Percentiles rank a stretch among this genome's conserved stretches.
These are phyloP conservation scores for Ophiocordyceps robertsii DNA, from an alignment of 2,329 filamentous ascomycete genomes.

Conservation along the genomic window DNA sequence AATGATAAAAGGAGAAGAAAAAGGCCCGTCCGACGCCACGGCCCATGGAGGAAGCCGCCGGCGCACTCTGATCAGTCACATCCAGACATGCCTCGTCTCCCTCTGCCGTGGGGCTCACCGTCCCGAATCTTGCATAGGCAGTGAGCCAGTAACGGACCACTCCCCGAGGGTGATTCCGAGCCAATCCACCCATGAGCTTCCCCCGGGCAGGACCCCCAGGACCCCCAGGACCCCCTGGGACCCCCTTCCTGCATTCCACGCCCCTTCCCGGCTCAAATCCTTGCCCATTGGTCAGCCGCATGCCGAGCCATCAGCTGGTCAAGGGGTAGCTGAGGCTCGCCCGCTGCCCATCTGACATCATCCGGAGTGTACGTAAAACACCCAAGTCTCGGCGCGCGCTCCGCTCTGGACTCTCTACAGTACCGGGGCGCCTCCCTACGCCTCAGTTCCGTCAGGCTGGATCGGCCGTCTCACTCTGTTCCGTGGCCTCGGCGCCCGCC, in stretches of 20 bases:
- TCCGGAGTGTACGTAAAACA: background rate
- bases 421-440: background rate
- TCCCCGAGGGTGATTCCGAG: too few relatives aligned
- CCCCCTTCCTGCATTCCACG: too few relatives aligned
- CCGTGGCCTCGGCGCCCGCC: background rate
- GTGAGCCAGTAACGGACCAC: background rate
- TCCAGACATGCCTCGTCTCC: background rate
- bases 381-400: background rate
- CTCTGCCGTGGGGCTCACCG: background rate
- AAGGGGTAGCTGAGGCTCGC: background rate
- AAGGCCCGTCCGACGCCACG: too few relatives aligned
- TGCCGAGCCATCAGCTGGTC: slow-evolving; percentile 2
- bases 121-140: background rate
- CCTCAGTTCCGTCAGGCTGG: background rate
- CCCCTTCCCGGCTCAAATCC: background rate
- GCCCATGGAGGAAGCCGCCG: background rate
- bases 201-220: too few relatives aligned
- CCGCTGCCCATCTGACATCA: background rate
- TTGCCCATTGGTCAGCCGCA: background rate
- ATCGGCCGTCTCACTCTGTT: background rate
- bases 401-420: background rate
- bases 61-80: background rate
- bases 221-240: too few relatives aligned
- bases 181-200: too few relatives aligned
- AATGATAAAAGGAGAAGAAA: too few relatives aligned